phyloP scores from a whole-genome alignment of 345 rosid genomes.

The Geranium rotundifolium region DNA sequence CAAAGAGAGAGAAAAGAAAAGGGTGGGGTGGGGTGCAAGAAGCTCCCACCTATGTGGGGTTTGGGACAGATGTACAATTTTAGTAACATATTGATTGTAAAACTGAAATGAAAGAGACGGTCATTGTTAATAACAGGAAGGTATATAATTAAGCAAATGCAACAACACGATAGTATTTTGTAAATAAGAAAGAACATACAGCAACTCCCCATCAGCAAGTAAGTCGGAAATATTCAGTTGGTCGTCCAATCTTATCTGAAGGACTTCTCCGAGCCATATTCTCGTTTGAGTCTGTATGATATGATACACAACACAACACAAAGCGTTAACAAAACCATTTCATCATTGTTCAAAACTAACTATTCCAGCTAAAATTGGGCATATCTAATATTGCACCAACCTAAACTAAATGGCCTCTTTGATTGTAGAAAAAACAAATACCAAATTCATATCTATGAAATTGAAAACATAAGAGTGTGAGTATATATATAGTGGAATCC shows the following conservation, averaged over 20 bases:
- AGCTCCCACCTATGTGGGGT: too few species aligned
- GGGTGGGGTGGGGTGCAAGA: too few species aligned
- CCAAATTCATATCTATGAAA: too few species aligned
- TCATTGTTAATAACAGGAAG: too few species aligned
- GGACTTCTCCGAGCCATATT: constrained; percentile 27
- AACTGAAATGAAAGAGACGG: too few species aligned
- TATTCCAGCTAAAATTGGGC: background rate
- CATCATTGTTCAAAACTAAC: background rate
- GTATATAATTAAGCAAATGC: background rate
- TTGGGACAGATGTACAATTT: too few species aligned
- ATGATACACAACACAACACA: background rate
- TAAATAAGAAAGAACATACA: constrained; percentile 10
- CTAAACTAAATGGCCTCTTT: too few species aligned
- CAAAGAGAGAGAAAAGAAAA: too few species aligned
- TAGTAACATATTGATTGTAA: background rate
- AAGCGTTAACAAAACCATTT: background rate
- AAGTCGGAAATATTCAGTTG: constrained; percentile 14
- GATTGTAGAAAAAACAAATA: too few species aligned
- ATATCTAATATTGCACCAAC: background rate
- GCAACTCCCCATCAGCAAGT: constrained; percentile 23
- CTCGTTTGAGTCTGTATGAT: constrained; percentile 17
- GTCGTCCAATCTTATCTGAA: constrained; percentile 13
- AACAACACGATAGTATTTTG: background rate
- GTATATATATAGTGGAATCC: background rate
- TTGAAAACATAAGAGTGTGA: too few species aligned